phyloP scores from a whole-genome alignment of 257 asterid species.

The Jaltomata sinuosa region DNA sequence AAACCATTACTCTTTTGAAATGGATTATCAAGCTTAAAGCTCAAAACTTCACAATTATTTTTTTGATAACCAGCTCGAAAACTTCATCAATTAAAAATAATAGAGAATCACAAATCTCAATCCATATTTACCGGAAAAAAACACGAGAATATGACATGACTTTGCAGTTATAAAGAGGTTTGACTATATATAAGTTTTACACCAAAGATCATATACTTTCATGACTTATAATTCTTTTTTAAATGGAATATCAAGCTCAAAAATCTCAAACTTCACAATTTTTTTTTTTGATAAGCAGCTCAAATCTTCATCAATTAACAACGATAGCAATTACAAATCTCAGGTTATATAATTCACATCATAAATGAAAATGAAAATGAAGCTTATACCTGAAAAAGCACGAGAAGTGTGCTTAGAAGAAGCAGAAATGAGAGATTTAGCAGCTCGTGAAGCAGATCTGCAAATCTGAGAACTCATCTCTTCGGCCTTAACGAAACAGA shows the following conservation, averaged over 20 bases:
- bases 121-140: neutral
- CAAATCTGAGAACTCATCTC: constrained; percentile 74
- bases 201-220: neutral
- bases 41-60: neutral
- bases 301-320: neutral
- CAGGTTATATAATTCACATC: neutral
- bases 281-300: neutral
- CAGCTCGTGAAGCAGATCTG: constrained; percentile 60
- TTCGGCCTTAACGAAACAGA: neutral
- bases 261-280: neutral
- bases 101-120: neutral
- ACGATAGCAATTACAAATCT: neutral
- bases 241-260: neutral
- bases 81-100: neutral
- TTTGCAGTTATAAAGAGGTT: neutral
- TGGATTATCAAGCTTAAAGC: neutral
- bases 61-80: neutral
- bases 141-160: neutral
- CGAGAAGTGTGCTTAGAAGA: constrained; percentile 73
- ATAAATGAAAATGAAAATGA: neutral
- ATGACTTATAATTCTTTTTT: too few relatives aligned
- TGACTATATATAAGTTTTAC: neutral
- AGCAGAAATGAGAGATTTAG: constrained; percentile 58
- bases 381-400: constrained; percentile 52
- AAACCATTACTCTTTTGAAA: neutral